Conservation (phyloP, 2,329 filamentous ascomycete species). For the Stylonectria norvegica region DNA sequence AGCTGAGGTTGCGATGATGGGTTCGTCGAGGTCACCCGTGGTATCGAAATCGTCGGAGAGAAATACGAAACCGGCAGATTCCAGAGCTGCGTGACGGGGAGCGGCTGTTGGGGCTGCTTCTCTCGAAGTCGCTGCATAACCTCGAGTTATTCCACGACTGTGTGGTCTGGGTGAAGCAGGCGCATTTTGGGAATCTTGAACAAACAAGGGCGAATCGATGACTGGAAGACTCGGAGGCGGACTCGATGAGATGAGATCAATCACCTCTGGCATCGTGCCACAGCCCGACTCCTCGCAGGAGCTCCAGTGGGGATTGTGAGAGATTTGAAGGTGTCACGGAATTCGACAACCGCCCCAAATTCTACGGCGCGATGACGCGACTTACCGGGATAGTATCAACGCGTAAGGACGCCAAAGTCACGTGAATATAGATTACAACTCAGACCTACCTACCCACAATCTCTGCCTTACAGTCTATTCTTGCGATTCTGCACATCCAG, state of each 20-base stretch:
- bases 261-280: conserved; percentile 33
- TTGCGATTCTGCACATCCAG: too few species aligned
- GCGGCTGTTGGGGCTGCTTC: not conserved
- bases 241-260: conserved; percentile 38
- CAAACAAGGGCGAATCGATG: too few species aligned
- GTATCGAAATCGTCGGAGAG: conserved; percentile 40
- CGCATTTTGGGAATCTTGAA: too few species aligned
- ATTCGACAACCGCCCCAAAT: too few species aligned
- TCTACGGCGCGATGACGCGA: conserved; percentile 19
- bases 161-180: too few species aligned
- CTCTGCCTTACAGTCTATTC: too few species aligned
- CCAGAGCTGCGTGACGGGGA: conserved; percentile 5
- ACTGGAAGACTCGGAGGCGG: conserved; percentile 16
- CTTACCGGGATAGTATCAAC: conserved; percentile 1
- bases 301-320: conserved; percentile 1
- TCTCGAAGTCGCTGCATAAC: not conserved
- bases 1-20: conserved; percentile 14
- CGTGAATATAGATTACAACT: conserved; percentile 9
- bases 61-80: conserved; percentile 12
- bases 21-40: conserved; percentile 36
- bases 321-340: not conserved
- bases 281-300: not conserved
- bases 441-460: too few species aligned
- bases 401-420: conserved; percentile 28
- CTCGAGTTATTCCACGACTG: too few species aligned